phyloP scores from a whole-genome alignment of 805 yeast genomes.

The Saccharomyces mikatae region DNA sequence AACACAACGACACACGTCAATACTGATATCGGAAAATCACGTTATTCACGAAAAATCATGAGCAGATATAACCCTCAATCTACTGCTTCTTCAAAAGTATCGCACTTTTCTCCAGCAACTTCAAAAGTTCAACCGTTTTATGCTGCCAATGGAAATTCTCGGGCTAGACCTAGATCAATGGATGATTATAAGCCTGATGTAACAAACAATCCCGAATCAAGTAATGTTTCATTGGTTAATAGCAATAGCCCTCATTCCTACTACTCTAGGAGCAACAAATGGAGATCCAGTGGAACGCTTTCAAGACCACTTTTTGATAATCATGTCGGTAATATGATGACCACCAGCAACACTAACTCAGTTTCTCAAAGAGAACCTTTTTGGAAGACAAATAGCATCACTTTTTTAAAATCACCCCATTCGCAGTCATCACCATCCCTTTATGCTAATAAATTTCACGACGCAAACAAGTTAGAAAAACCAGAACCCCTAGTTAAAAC shows the following conservation, averaged over 20 bases:
- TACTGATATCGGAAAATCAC: slow-evolving; percentile 3
- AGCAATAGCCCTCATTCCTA: slow-evolving; percentile 10
- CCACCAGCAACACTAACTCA: not conserved
- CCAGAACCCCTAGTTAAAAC: not conserved
- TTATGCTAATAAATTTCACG: not conserved
- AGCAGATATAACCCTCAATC: slow-evolving; percentile 22
- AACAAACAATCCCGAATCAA: not conserved
- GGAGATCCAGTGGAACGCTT: slow-evolving; percentile 13
- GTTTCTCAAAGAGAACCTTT: slow-evolving; percentile 7
- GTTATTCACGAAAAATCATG: slow-evolving; percentile 4
- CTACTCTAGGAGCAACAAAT: slow-evolving; percentile 18
- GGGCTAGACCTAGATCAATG: slow-evolving; percentile 19
- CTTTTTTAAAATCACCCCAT: not conserved
- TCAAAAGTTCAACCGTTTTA: slow-evolving; percentile 1
- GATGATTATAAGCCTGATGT: slow-evolving; percentile 5
- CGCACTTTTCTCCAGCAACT: not conserved
- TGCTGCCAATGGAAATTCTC: not conserved
- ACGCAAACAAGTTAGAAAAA: not conserved
- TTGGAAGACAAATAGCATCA: slow-evolving; percentile 9
- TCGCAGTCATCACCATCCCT: not conserved
- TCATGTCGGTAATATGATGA: not conserved
- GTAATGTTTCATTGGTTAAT: not conserved
- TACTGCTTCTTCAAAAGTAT: not conserved
- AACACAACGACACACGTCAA: not conserved
- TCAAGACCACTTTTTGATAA: slow-evolving; percentile 4